phyloP scores from a whole-genome alignment of 352 stramenopile species.

The Phytopythium mirpurense region DNA sequence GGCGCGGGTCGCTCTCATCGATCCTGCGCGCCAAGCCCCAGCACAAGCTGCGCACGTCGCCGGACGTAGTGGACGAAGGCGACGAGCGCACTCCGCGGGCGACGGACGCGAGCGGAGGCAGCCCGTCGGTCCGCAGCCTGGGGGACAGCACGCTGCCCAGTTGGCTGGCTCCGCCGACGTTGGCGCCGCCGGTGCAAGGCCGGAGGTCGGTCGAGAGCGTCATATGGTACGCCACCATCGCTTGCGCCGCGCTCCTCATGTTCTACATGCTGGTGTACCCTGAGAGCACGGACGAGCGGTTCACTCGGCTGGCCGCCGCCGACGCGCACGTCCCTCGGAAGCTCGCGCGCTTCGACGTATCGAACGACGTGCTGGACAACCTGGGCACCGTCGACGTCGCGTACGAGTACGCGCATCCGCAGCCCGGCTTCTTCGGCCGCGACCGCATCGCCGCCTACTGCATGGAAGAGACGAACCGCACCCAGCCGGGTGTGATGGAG shows the following conservation, averaged over 20 bases:
- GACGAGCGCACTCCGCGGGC: slow-evolving; percentile 1
- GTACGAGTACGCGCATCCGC: slow-evolving; percentile 30
- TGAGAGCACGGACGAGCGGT: neutral
- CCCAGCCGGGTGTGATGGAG: slow-evolving; percentile 9
- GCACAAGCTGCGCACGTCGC: slow-evolving; percentile 10
- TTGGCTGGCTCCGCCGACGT: neutral
- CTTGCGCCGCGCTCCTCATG: neutral
- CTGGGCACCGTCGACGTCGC: slow-evolving; percentile 24
- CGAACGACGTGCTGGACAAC: slow-evolving; percentile 20
- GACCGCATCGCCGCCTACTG: slow-evolving; percentile 29
- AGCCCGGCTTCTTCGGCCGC: slow-evolving; percentile 15
- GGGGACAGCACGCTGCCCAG: neutral
- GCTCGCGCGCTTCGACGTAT: slow-evolving; percentile 22
- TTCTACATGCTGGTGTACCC: slow-evolving; percentile 4
- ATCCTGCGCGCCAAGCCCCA: slow-evolving; percentile 5
- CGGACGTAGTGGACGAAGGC: slow-evolving; percentile 2
- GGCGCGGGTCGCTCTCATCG: slow-evolving; percentile 3
- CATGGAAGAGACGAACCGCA: slow-evolving; percentile 18
- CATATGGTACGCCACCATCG: slow-evolving; percentile 4
- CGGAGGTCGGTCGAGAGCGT: neutral
- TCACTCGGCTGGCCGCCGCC: slow-evolving; percentile 5
- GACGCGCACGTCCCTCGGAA: slow-evolving; percentile 18
- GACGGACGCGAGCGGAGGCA: neutral
- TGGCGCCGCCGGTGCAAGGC: neutral
- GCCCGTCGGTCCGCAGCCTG: neutral